These are phyloP conservation scores for Kodamaea laetipori DNA, from an alignment of 805 yeast species.

Conservation along the genomic window DNA sequence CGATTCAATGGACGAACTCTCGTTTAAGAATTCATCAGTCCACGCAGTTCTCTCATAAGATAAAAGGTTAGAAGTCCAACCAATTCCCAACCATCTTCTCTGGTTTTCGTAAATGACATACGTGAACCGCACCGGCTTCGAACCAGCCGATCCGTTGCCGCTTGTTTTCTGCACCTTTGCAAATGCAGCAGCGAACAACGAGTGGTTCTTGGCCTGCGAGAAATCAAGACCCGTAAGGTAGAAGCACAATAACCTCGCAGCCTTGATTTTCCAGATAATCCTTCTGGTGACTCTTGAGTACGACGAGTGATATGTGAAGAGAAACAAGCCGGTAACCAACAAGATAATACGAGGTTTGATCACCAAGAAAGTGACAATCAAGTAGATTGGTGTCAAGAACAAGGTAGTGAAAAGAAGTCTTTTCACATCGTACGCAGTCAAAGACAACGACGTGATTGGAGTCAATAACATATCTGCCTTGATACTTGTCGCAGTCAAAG, in stretches of 20 bases:
- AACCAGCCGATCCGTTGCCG: constrained; percentile 26
- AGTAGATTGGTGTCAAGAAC: constrained; percentile 82
- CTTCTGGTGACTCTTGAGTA: constrained; percentile 83
- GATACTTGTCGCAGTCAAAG: constrained; percentile 70
- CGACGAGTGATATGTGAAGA: constrained; percentile 82
- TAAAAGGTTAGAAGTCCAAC: constrained; percentile 92
- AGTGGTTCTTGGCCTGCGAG: constrained; percentile 44
- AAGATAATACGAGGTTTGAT: constrained; percentile 71
- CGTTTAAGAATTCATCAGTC: constrained; percentile 95
- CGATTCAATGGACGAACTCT: constrained; percentile 70
- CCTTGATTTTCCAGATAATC: constrained; percentile 79
- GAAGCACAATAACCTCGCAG: constrained; percentile 70
- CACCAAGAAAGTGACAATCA: constrained; percentile 65
- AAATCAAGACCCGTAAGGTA: constrained; percentile 88
- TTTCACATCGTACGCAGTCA: constrained; percentile 76
- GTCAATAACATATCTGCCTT: constrained; percentile 75
- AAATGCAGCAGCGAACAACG: constrained; percentile 56
- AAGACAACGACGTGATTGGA: constrained; percentile 75
- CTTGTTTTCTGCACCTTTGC: constrained; percentile 48
- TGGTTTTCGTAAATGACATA: constrained; percentile 93
- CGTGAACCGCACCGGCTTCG: constrained; percentile 72
- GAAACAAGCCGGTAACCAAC: constrained; percentile 56
- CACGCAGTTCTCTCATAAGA: constrained; percentile 94
- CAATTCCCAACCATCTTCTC: constrained; percentile 96
- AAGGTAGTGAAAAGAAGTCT: constrained; percentile 81